phyloP scores from a whole-genome alignment of 768 basidiomycete genomes.

The Aureoboletus auriporus region DNA sequence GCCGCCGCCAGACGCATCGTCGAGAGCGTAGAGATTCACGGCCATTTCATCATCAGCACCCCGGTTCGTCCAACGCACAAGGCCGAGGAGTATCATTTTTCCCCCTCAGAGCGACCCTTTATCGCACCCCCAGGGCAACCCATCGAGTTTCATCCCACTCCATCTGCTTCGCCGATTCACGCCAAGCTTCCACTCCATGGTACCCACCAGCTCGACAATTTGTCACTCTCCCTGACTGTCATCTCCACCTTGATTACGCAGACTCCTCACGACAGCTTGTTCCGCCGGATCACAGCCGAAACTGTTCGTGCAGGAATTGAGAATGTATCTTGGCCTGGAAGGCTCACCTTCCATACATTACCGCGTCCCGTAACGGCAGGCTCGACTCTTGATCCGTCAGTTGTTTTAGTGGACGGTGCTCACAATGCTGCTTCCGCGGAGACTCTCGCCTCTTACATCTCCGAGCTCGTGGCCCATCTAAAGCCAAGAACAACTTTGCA shows the following conservation, averaged over 20 bases:
- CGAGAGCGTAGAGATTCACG: slow-evolving; percentile 32
- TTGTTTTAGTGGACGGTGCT: slow-evolving; percentile 84
- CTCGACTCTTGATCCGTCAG: slow-evolving; percentile 21
- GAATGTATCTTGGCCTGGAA: slow-evolving; percentile 70
- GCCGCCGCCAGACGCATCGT: slow-evolving; percentile 42
- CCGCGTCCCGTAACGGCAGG: slow-evolving; percentile 18
- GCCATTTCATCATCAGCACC: slow-evolving; percentile 34
- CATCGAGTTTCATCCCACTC: slow-evolving; percentile 40
- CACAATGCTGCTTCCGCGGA: slow-evolving; percentile 82
- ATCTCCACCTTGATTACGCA: slow-evolving; percentile 54
- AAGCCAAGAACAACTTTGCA: slow-evolving; percentile 25
- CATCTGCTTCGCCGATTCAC: slow-evolving; percentile 42
- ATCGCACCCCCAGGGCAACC: slow-evolving; percentile 37
- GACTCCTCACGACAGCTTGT: slow-evolving; percentile 17
- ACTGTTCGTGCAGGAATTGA: slow-evolving; percentile 56
- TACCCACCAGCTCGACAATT: slow-evolving; percentile 80
- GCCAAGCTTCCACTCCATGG: slow-evolving; percentile 68
- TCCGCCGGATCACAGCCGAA: slow-evolving; percentile 40
- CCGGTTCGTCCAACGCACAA: slow-evolving; percentile 34
- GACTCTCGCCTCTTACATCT: slow-evolving; percentile 59
- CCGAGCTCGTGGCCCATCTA: slow-evolving; percentile 31
- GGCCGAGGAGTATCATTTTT: slow-evolving; percentile 32
- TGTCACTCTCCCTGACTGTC: slow-evolving; percentile 63
- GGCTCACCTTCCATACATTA: slow-evolving; percentile 65
- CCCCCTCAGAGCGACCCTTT: slow-evolving; percentile 27